Conservation (phyloP, 2,329 filamentous ascomycete genomes). For the Alternaria sp. region DNA sequence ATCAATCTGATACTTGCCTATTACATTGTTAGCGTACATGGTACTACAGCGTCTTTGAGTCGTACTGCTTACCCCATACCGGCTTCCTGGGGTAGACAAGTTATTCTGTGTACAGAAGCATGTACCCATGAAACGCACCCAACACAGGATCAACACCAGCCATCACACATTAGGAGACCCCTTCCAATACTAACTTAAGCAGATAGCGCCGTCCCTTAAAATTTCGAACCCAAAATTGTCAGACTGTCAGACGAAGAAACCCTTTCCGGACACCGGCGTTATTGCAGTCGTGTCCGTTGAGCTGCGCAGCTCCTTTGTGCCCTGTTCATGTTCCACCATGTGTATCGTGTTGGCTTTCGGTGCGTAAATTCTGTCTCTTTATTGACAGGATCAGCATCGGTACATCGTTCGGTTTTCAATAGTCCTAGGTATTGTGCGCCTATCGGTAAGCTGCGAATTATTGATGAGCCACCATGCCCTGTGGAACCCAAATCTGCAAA, state of each 20-base stretch:
- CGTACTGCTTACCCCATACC: not conserved
- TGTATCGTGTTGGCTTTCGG: not conserved
- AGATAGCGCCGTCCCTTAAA: not conserved
- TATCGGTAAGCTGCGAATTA: not conserved
- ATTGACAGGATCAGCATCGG: conserved; percentile 4
- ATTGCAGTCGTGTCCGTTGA: not conserved
- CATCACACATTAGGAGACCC: not conserved
- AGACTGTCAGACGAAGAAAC: not conserved
- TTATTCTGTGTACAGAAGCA: not conserved
- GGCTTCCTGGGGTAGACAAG: not conserved
- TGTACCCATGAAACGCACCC: not conserved
- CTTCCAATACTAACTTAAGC: not conserved
- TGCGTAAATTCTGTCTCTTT: conserved; percentile 1
- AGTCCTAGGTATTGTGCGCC: not conserved
- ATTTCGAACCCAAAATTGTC: not conserved
- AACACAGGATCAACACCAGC: not conserved
- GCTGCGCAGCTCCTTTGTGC: not conserved
- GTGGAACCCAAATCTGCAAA: not conserved
- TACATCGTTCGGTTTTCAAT: not conserved
- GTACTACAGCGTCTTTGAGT: not conserved
- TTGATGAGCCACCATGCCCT: not conserved
- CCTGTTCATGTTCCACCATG: not conserved
- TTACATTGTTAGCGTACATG: not conserved
- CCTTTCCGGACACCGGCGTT: not conserved
- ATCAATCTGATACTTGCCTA: conserved; percentile 16